phyloP scores from a whole-genome alignment of 2,329 filamentous ascomycete genomes.

The Calonectria pseudoreteaudii region DNA sequence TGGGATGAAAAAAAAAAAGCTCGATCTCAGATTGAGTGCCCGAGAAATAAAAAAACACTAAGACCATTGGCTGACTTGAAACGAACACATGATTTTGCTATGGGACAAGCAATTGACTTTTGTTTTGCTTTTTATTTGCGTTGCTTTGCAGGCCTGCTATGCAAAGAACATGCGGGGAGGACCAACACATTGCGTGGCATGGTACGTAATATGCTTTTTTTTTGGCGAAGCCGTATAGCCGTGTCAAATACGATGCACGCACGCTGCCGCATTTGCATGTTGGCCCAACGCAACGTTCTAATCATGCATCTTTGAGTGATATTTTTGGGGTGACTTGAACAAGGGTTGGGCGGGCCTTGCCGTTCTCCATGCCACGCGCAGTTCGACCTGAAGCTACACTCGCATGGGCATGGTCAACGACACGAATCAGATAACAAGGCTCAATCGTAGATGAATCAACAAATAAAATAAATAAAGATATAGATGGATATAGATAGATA shows the following conservation, averaged over 20 bases:
- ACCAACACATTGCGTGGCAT: neutral
- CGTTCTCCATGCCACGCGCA: neutral
- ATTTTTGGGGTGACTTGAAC: neutral
- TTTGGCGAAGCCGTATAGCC: neutral
- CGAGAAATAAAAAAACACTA: neutral
- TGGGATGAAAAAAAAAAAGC: neutral
- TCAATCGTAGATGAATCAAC: neutral
- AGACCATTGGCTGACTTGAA: neutral
- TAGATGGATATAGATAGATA: too few relatives aligned
- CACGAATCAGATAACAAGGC: too few relatives aligned
- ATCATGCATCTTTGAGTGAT: neutral
- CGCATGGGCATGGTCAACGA: neutral
- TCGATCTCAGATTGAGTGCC: neutral
- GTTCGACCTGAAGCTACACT: neutral
- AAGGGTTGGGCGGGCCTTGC: neutral
- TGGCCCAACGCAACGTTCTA: neutral
- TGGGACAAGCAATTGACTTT: neutral
- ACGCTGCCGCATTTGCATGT: neutral
- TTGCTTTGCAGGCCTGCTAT: neutral
- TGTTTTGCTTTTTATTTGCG: neutral
- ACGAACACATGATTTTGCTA: neutral
- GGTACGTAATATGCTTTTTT: conserved; percentile 1
- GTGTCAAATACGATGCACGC: neutral
- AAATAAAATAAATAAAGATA: too few relatives aligned
- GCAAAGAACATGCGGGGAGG: neutral